Evolutionary conservation across 108 stramenopile species (phyloP).

Genomic region (Schizochytrium sp.): DNA sequence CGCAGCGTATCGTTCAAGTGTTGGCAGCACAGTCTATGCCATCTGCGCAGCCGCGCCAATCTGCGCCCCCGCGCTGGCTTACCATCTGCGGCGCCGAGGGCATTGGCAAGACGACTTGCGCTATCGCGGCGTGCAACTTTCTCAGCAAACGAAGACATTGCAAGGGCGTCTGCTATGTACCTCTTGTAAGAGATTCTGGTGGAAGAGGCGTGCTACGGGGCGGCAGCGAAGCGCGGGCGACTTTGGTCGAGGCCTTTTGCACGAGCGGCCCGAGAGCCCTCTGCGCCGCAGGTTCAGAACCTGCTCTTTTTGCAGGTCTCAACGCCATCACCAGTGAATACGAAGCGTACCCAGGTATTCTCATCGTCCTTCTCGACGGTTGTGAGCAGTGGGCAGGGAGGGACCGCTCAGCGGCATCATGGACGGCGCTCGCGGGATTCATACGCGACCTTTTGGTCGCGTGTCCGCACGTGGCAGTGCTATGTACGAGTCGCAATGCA

Average conservation of each 20-base stretch:
- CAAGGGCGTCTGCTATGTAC: background rate
- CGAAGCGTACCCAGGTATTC: background rate
- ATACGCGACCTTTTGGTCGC: background rate
- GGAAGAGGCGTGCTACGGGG: background rate
- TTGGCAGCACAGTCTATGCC: background rate
- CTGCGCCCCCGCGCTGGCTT: background rate
- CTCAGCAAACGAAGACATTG: background rate
- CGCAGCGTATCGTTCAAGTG: background rate
- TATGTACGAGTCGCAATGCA: background rate
- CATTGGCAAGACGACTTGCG: background rate
- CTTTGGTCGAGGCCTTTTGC: background rate
- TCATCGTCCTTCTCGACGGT: background rate
- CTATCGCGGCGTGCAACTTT: background rate
- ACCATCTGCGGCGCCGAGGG: background rate
- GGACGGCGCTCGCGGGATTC: background rate
- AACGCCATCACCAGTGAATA: background rate
- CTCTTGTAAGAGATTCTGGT: background rate
- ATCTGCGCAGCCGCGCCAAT: too few species aligned
- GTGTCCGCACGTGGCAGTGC: background rate
- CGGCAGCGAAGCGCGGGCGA: background rate
- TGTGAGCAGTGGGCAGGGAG: background rate
- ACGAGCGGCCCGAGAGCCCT: background rate
- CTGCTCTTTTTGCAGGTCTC: background rate
- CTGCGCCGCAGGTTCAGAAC: background rate
- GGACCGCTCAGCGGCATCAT: background rate